A percentile compares a stretch with the other conserved stretches of the same genome.
Conservation (phyloP, 345 rosid species). For the Aquilaria sinensis region DNA sequence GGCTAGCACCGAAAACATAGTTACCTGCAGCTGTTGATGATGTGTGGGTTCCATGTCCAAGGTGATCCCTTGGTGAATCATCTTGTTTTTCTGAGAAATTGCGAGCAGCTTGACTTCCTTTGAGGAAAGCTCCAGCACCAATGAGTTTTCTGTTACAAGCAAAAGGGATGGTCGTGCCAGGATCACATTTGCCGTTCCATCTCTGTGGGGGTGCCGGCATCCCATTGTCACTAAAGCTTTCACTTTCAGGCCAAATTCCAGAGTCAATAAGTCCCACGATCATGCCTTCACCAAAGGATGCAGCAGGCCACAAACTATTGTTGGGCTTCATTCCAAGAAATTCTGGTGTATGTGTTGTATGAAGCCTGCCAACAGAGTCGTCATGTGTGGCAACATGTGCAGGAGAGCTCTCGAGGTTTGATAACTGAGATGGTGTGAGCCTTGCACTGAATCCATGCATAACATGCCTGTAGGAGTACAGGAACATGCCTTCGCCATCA, state of each 20-base stretch:
- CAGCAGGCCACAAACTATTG: conserved; percentile 28
- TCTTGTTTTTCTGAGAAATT: neutral
- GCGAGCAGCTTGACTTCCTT: conserved; percentile 18
- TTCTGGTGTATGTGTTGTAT: conserved; percentile 30
- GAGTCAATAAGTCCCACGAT: conserved; percentile 33
- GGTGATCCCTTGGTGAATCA: conserved; percentile 24
- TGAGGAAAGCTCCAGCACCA: conserved; percentile 29
- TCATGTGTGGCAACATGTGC: conserved; percentile 4
- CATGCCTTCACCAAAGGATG: conserved; percentile 22
- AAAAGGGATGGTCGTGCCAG: conserved; percentile 17
- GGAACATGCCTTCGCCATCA: neutral
- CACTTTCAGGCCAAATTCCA: conserved; percentile 34
- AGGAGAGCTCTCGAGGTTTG: conserved; percentile 1
- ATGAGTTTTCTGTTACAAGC: conserved; percentile 34
- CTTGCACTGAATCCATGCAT: conserved; percentile 7
- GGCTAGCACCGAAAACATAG: conserved; percentile 14
- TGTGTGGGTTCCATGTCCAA: conserved; percentile 39
- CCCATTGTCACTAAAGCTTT: conserved; percentile 26
- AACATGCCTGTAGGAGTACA: conserved; percentile 4
- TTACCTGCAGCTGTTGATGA: conserved; percentile 36
- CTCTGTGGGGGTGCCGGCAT: conserved; percentile 19
- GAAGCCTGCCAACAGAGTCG: conserved; percentile 30
- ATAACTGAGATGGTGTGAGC: conserved; percentile 5
- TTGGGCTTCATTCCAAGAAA: conserved; percentile 30
- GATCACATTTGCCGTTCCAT: conserved; percentile 38